Conservation (phyloP, 257 asterid genomes). For the Hygrophila difformis region DNA sequence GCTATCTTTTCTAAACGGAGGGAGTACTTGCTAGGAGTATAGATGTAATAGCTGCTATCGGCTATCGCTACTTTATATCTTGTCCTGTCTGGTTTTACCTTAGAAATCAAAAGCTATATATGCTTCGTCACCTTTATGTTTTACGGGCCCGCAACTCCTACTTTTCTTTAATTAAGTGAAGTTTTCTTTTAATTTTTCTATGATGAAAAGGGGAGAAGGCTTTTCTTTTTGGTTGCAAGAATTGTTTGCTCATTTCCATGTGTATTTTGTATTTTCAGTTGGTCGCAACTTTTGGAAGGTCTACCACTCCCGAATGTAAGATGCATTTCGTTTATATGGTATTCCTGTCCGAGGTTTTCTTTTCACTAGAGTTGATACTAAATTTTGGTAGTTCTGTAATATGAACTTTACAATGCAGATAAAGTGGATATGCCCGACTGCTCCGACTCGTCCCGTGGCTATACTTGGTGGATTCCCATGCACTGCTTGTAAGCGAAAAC, state of each 20-base stretch:
- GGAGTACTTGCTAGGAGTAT: too few species aligned
- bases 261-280: slow-evolving; percentile 45
- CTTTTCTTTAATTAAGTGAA: too few species aligned
- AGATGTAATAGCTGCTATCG: too few species aligned
- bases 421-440: slow-evolving; percentile 99
- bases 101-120: slow-evolving; percentile 17
- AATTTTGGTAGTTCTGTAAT: not conserved
- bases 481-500: slow-evolving; percentile 70
- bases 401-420: slow-evolving; percentile 40
- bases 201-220: not conserved
- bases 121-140: slow-evolving; percentile 14
- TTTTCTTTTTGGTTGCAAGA: not conserved
- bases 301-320: slow-evolving; percentile 92
- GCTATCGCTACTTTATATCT: slow-evolving; percentile 6
- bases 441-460: slow-evolving; percentile 94
- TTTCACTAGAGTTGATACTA: not conserved
- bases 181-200: not conserved
- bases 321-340: not conserved
- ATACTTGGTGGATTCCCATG: slow-evolving; percentile 93
- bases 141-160: slow-evolving; percentile 8
- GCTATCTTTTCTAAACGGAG: too few species aligned
- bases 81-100: slow-evolving; percentile 26
- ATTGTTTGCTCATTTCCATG: slow-evolving; percentile 11
- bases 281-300: slow-evolving; percentile 87
- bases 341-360: not conserved